Conservation (phyloP, 1,139 yeast genomes). For the Blastobotrys buckinghamii region DNA sequence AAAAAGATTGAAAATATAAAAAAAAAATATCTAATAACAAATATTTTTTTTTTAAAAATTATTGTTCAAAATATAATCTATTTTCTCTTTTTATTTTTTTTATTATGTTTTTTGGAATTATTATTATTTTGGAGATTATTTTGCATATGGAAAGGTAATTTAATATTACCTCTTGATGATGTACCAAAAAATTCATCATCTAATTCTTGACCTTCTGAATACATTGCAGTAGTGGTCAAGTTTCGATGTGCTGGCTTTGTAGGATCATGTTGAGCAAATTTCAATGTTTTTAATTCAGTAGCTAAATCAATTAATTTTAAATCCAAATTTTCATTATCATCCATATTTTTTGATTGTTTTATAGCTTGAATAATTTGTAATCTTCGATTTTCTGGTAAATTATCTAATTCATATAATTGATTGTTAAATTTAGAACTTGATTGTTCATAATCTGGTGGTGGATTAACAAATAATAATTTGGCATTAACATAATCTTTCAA, state of each 20-base stretch:
- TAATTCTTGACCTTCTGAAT: constrained; percentile 48
- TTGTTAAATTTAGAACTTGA: constrained; percentile 54
- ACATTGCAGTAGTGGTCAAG: constrained; percentile 27
- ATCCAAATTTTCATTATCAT: constrained; percentile 17
- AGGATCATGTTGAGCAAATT: constrained; percentile 68
- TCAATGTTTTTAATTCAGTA: constrained; percentile 61
- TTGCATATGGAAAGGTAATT: constrained; percentile 65
- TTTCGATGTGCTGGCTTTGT: constrained; percentile 24
- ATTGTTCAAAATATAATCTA: neutral
- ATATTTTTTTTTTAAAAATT: too few relatives aligned
- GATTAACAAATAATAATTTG: constrained; percentile 74
- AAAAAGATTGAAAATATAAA: neutral
- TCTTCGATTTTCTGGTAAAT: constrained; percentile 60
- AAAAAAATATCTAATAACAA: too few relatives aligned
- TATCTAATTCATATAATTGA: constrained; percentile 59
- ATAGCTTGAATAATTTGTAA: constrained; percentile 47
- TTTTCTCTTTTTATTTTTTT: constrained; percentile 61
- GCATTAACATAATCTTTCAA: constrained; percentile 95
- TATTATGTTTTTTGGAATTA: constrained; percentile 64
- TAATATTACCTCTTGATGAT: constrained; percentile 54
- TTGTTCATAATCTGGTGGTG: constrained; percentile 59
- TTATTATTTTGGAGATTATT: constrained; percentile 18
- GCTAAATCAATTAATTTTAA: constrained; percentile 55
- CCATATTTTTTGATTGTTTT: constrained; percentile 14
- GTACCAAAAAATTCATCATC: constrained; percentile 80